phyloP scores from a whole-genome alignment of 352 stramenopile genomes.

The Phytopythium montanum region DNA sequence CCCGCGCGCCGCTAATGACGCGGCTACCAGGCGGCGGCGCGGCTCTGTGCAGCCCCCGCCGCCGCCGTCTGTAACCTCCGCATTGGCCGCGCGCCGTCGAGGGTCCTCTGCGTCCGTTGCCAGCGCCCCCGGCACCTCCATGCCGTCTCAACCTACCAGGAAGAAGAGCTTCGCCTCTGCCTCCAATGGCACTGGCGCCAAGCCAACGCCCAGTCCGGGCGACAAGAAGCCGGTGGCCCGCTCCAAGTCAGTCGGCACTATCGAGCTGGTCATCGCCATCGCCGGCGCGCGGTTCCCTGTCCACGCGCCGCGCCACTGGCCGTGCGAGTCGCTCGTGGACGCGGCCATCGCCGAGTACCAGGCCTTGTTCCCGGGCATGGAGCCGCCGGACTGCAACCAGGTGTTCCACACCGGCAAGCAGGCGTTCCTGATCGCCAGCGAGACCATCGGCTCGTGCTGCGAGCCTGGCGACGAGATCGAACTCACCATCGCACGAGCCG shows the following conservation, averaged over 20 bases:
- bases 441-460: slow-evolving; percentile 51
- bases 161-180: not conserved
- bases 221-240: not conserved
- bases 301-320: slow-evolving; percentile 52
- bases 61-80: slow-evolving; percentile 1
- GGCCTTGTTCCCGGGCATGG: slow-evolving; percentile 41
- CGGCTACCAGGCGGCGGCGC: not conserved
- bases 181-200: not conserved
- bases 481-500: slow-evolving; percentile 33
- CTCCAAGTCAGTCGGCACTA: slow-evolving; percentile 10
- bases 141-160: not conserved
- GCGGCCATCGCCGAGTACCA: slow-evolving; percentile 66
- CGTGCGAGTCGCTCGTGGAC: slow-evolving; percentile 64
- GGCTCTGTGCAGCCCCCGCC: slow-evolving; percentile 8
- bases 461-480: slow-evolving; percentile 59
- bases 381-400: slow-evolving; percentile 74
- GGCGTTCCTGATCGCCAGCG: slow-evolving; percentile 42
- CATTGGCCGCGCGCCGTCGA: not conserved
- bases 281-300: slow-evolving; percentile 56
- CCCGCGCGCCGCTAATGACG: not conserved
- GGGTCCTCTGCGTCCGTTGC: not conserved
- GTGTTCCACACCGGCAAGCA: slow-evolving; percentile 67
- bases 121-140: not conserved
- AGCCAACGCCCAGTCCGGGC: not conserved
- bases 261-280: slow-evolving; percentile 44